These are phyloP conservation scores for Exophiala oligosperma DNA, from an alignment of 2,329 filamentous ascomycete species.

Conservation along the genomic window DNA sequence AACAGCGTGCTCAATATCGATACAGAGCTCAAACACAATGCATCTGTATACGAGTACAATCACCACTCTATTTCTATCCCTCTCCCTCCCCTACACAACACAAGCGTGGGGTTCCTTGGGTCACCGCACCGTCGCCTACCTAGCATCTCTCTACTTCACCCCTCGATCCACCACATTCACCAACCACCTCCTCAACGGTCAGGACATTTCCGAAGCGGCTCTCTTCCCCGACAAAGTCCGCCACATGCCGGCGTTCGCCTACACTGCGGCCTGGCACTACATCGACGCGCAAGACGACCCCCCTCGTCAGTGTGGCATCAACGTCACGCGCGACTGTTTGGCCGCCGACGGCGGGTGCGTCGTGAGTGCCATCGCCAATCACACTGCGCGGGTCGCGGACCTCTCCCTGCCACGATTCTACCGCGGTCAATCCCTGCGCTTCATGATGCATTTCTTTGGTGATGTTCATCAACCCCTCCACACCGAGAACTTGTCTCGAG, in stretches of 20 bases:
- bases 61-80: neutral
- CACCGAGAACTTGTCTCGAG: slow-evolving; percentile 59
- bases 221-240: slow-evolving; percentile 30
- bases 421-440: slow-evolving; percentile 45
- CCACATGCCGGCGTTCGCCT: slow-evolving; percentile 28
- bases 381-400: slow-evolving; percentile 43
- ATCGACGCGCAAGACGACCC: slow-evolving; percentile 29
- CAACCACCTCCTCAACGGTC: slow-evolving; percentile 26
- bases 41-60: neutral
- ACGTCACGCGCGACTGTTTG: slow-evolving; percentile 49
- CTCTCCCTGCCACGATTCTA: slow-evolving; percentile 31
- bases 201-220: slow-evolving; percentile 31
- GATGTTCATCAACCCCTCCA: slow-evolving; percentile 75
- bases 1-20: no score
- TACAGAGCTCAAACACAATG: neutral
- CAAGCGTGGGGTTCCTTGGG: slow-evolving; percentile 53
- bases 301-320: slow-evolving; percentile 26
- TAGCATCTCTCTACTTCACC: slow-evolving; percentile 40
- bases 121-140: slow-evolving; percentile 56
- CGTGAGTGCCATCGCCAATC: slow-evolving; percentile 56
- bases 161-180: slow-evolving; percentile 17
- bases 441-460: slow-evolving; percentile 60
- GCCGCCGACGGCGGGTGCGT: slow-evolving; percentile 48
- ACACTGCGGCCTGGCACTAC: slow-evolving; percentile 29
- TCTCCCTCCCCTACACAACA: neutral